These are phyloP conservation scores for Gracilaria domingensis DNA, from an alignment of 23 red algal species.

Conservation along the genomic window DNA sequence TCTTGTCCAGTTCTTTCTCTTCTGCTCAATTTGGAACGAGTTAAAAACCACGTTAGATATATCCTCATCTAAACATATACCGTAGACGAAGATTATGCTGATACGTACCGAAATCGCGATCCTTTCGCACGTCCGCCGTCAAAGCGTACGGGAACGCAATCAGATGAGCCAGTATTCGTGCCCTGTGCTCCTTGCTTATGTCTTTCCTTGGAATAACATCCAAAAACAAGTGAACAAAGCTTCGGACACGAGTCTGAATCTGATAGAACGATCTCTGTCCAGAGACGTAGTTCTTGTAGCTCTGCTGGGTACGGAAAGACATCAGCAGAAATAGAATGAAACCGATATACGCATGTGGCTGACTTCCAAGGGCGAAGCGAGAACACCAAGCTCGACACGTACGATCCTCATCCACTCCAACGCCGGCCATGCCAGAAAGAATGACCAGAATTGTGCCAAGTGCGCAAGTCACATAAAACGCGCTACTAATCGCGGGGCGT, in stretches of 20 bases:
- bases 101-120: conserved; percentile 19
- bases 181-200: conserved; percentile 6
- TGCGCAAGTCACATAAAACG: conserved; percentile 26
- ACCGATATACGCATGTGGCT: conserved; percentile 43
- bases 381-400: conserved; percentile 50
- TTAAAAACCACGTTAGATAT: background rate
- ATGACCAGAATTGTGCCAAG: conserved; percentile 24
- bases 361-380: conserved; percentile 16
- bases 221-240: conserved; percentile 9
- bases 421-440: conserved; percentile 12
- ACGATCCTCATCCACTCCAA: conserved; percentile 11
- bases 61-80: background rate
- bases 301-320: conserved; percentile 41
- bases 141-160: conserved; percentile 25
- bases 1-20: conserved; percentile 2
- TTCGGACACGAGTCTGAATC: conserved; percentile 28
- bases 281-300: conserved; percentile 37
- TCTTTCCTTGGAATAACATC: conserved; percentile 13
- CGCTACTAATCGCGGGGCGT: conserved; percentile 14
- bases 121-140: conserved; percentile 11
- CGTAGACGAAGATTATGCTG: background rate
- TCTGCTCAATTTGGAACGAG: background rate
- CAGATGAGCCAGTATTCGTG: conserved; percentile 5
- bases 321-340: conserved; percentile 51
- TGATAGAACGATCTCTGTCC: conserved; percentile 29